Evolutionary conservation across 371 early-diverging fungal genomes (phyloP).

Genomic region (Entomophthora muscae): DNA sequence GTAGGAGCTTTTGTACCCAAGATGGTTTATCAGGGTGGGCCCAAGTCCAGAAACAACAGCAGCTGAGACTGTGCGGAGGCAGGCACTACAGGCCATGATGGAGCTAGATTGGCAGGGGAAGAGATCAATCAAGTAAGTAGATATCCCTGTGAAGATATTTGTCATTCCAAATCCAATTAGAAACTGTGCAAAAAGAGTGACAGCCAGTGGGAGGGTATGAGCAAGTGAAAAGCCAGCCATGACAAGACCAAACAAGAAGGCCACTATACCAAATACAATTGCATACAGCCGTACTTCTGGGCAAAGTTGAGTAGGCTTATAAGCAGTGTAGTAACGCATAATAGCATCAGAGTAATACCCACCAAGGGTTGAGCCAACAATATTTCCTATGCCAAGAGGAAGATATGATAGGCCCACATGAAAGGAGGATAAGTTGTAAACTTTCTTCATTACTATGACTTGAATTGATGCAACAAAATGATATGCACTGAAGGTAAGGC

Average conservation of each 20-base stretch:
- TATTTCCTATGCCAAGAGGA: constrained; percentile 27
- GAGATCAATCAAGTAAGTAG: constrained; percentile 8
- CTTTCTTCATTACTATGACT: constrained; percentile 15
- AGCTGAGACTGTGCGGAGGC: background rate
- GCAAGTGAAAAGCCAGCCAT: constrained; percentile 26
- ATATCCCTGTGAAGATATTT: background rate
- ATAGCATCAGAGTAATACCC: constrained; percentile 21
- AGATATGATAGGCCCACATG: constrained; percentile 25
- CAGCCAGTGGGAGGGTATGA: constrained; percentile 12
- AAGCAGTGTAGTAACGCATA: constrained; percentile 1
- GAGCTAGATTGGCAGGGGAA: constrained; percentile 6
- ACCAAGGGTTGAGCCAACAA: constrained; percentile 21
- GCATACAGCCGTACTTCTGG: constrained; percentile 18
- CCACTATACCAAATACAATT: constrained; percentile 23
- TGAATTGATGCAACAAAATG: constrained; percentile 23
- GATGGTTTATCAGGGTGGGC: background rate
- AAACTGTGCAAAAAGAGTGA: constrained; percentile 7
- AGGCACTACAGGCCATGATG: background rate
- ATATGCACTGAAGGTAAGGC: constrained; percentile 30
- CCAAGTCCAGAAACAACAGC: background rate
- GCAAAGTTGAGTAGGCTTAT: background rate
- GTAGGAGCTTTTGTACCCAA: no score
- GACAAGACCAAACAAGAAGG: constrained; percentile 19
- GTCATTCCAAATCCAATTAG: background rate
- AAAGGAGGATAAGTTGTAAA: constrained; percentile 18